Base-by-base conservation (phyloP, 2,329 filamentous ascomycete species). In the Trichoderma gracile region DNA sequence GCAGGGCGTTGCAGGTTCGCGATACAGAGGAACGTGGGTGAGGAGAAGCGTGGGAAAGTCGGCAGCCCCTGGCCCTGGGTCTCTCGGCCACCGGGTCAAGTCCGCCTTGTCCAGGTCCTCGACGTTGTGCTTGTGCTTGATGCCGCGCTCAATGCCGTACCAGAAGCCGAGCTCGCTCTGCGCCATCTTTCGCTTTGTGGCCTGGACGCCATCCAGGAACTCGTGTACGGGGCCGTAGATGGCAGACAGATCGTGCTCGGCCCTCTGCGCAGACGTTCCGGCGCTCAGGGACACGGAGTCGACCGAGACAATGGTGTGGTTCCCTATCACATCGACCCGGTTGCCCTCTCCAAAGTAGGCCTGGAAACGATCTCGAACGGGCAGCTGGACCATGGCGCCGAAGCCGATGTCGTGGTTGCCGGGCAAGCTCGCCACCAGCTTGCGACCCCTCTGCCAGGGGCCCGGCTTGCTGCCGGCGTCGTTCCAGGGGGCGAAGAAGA, bases 361-460 rank as follows among this genome's bases (percentile, higher is more conserved):
- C 71, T 89, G 86, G 75, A 98, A 99, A 17, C 95, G 84, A 71
- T 95, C 83, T 58, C 93, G 86, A 40, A 97, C 92, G 0, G 90
- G 82, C 9, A 89, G 74, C 73, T 97, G 92, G 54, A 99, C 88
- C 50, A 93, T 90, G 23, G 87, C 87, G 3, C 92, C 94, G 73
- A 98, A 97, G 0, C 95, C 95, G 46, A 98, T 77, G 74, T 99
- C 95, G 74, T 99, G 95, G 72, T 99, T 99, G 2, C 95, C 95
- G 0, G 95, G 95, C 64, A 99, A 74, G 72, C 90, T 94, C 19
- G 91, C 87, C 60, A 98, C 89, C 60, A 98, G 80, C 77, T 90
- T 93, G 64, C 91, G 84, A 5, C 90, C 89, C 33, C 86, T 82
- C 68, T 88, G 86, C 65, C 87, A 87, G 1, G 81, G 76, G 0